Base-by-base conservation (phyloP, 192 early-diverging fungal species). In the Backusella australiensis region DNA sequence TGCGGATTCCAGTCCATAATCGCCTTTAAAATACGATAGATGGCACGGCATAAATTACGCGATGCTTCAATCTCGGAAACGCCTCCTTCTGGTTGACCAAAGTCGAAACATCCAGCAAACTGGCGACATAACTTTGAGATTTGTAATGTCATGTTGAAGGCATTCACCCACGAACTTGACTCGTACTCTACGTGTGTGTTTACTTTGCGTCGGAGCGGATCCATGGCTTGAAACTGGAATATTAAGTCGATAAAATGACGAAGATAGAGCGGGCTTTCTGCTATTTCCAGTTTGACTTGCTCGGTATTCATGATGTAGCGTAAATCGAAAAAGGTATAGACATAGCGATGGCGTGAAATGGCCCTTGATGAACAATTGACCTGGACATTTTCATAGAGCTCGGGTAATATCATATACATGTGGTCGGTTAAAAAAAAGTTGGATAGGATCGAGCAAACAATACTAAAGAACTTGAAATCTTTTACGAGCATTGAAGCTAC, bases 181-280 rank as follows among this genome's bases (percentile, higher is more conserved):
- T 99, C 98, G 74, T 94, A 99, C 82, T 97, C 96, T 34, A 99
- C 91, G 76, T 99, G 98, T 42, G 89, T 83, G 7, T 89, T 82
- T 8, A 86, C 83, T 26, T 93, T 89, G 39, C 96, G 94, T 36
- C 85, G 82, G 76, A 94, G 93, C 9, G 95, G 94, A 77, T 97
- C 92, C 96, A 98, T 97, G 46, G 92, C 96, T 81, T 99, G 96
- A 83, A 96, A 96, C 35, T 97, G 87, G 17, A 87, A 87, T 63
- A 93, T 89, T 26, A 95, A 88, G 72, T 95, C 90, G 52, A 99
- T 79, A 72, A 95, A 96, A 35, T 89, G 85, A 2, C 85, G 76
- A 71, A 96, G 83, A 52, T 93, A 91, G 7, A 81, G 44, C 32
- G 90, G 89, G 15, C 83, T 77, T 49, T 84, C 85, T n/a, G 86